Percentiles rank a stretch among this genome's conserved stretches.
These are phyloP conservation scores for Prunus persica DNA, from an alignment of 306 rosid genomes.

Conservation along the genomic window DNA sequence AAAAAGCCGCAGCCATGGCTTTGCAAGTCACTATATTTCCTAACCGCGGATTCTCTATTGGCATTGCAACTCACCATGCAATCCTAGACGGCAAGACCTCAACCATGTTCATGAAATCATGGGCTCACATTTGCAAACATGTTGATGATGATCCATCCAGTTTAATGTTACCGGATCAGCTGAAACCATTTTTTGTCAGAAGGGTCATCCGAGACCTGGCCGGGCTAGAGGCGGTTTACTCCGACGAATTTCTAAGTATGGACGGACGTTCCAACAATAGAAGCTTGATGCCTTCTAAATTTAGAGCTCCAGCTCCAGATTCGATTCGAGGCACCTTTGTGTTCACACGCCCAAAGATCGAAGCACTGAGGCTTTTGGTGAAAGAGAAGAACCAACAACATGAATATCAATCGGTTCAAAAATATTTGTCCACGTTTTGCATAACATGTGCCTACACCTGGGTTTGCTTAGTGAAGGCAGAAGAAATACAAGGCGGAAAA, in stretches of 20 bases:
- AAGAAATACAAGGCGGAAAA: too few relatives aligned
- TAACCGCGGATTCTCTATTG: slow-evolving; percentile 38
- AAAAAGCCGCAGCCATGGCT: slow-evolving; percentile 25
- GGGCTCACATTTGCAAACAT: slow-evolving; percentile 41
- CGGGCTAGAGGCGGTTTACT: slow-evolving; percentile 2
- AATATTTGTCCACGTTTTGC: too few relatives aligned
- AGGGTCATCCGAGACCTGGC: background rate
- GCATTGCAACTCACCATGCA: slow-evolving; percentile 39
- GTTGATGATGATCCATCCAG: background rate
- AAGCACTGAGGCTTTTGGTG: too few relatives aligned
- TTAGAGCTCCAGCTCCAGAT: too few relatives aligned
- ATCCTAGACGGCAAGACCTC: slow-evolving; percentile 47
- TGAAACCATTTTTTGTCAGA: slow-evolving; percentile 13
- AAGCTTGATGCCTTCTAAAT: background rate
- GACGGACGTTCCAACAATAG: slow-evolving; percentile 13
- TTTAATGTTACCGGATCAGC: background rate
- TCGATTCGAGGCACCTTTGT: too few relatives aligned
- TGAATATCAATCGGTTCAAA: too few relatives aligned
- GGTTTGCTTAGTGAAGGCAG: too few relatives aligned
- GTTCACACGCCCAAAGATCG: too few relatives aligned
- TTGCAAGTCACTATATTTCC: slow-evolving; percentile 54
- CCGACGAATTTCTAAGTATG: background rate
- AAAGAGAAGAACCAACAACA: too few relatives aligned
- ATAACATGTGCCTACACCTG: too few relatives aligned
- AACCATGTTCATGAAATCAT: slow-evolving; percentile 47